Evolutionary conservation across 2,329 filamentous ascomycete species (phyloP), one percentile per base, ranked within the genome.

Genomic region (Lecanosticta acicola): DNA sequence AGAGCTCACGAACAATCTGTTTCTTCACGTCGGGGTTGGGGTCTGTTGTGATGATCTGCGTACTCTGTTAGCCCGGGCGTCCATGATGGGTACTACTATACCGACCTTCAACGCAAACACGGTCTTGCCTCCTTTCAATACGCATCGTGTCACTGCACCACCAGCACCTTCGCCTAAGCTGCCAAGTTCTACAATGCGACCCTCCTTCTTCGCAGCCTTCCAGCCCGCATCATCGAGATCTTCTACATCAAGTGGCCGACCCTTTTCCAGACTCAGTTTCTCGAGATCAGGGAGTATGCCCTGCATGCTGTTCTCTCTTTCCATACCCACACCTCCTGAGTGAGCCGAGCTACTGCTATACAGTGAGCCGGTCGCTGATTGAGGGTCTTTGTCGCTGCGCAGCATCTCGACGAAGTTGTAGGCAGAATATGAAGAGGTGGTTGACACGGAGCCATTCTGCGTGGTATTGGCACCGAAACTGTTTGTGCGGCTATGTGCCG

Each of bases 11-110:
- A 49, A 97, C 80, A 59, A 98, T 98, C 69, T 98, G 93, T 66
- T 94, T 96, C 76, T 96, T 97, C 51, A 97, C 88, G 64, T 96
- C 91, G 10, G 93, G 91, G 59, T 98, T 93, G 2, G 93, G 93
- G 65, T 97, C 94, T 26, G 93, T 96, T 2, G 93, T 98, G 65
- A 98, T 98, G 62, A 98, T 85, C 91, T 94, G 52, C 17, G 24
- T 14, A 7, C n/a, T 32, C n/a, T 32, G 43, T 47, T 32, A 53
- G 41, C 45, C 1, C 5, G 21, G 3, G 7, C 5, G 3, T 29
- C 20, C 18, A 8, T 24, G 8, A 16, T 13, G 7, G 4, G 16
- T n/a, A 26, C 38, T 20, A n/a, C n/a, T 24, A 14, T 14, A 58
- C 72, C 56, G 69, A 94, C 91, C 83, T 98, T 98, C 43, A 98